A percentile compares a stretch with the other conserved stretches of the same genome.
Conservation (phyloP, 2,329 filamentous ascomycete species). For the Ophiostoma piceae region DNA sequence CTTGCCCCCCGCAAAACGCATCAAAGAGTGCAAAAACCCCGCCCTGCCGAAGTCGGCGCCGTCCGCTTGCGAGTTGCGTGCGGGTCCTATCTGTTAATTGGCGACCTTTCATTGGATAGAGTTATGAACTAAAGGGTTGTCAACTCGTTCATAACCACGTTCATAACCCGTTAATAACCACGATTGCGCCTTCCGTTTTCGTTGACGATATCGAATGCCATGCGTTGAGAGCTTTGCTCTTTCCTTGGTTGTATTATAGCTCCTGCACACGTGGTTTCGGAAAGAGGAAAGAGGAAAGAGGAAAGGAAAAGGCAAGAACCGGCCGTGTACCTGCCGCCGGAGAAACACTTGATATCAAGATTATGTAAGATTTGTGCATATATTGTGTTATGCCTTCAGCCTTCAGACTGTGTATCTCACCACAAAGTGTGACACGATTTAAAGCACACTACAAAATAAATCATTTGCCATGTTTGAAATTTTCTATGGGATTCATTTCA, state of each 20-base stretch:
- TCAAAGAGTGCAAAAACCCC: conserved; percentile 5
- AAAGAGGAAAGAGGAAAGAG: background rate
- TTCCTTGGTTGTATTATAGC: background rate
- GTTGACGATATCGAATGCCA: background rate
- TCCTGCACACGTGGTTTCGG: background rate
- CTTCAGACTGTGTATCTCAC: background rate
- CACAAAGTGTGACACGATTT: background rate
- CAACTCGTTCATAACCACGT: background rate
- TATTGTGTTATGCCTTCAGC: background rate
- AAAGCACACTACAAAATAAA: background rate
- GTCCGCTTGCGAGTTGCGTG: background rate
- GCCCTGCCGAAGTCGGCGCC: conserved; percentile 14
- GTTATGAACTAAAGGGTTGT: background rate
- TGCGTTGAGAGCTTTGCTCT: background rate
- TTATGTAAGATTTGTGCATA: background rate
- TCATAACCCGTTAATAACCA: background rate
- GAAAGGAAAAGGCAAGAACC: background rate
- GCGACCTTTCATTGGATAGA: background rate
- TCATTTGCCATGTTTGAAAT: too few species aligned
- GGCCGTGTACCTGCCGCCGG: background rate
- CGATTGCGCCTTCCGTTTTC: background rate
- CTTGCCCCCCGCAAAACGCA: background rate
- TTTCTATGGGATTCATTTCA: too few species aligned
- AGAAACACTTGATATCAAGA: background rate
- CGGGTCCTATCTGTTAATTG: background rate